A percentile compares a stretch with the other conserved stretches of the same genome.
Conservation (phyloP, 345 rosid species). For the Rhodamnia argentea region DNA sequence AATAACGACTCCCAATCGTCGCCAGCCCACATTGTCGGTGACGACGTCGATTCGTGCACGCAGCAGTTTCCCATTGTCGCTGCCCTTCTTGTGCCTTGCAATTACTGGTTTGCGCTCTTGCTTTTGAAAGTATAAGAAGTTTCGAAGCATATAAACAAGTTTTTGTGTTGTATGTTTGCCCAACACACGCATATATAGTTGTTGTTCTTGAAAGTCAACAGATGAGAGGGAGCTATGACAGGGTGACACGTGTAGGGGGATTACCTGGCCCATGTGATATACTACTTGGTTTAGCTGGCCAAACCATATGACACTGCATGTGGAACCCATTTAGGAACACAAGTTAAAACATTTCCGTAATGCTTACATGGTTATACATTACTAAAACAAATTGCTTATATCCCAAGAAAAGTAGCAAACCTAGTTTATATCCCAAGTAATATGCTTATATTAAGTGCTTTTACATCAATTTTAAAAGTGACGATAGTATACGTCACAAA, state of each 20-base stretch:
- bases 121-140: not conserved
- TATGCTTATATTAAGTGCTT: not conserved
- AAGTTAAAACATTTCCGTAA: no score
- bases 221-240: not conserved
- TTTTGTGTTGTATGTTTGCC: not conserved
- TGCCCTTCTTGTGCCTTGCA: not conserved
- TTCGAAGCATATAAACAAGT: not conserved
- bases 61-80: slow-evolving; percentile 7
- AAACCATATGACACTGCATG: not conserved
- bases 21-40: not conserved
- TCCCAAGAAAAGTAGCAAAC: not conserved
- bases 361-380: not conserved
- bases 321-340: not conserved
- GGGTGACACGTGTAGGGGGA: not conserved
- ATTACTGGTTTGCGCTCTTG: not conserved
- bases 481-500: not conserved
- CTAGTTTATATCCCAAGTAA: not conserved
- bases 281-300: not conserved
- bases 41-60: not conserved
- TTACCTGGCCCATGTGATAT: not conserved
- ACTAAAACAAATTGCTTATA: not conserved
- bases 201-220: not conserved
- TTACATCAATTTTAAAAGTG: not conserved
- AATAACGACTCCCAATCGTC: not conserved
- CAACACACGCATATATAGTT: no score